Conservation (phyloP, 495 filamentous ascomycete species). For the Aspergillus diversus region DNA sequence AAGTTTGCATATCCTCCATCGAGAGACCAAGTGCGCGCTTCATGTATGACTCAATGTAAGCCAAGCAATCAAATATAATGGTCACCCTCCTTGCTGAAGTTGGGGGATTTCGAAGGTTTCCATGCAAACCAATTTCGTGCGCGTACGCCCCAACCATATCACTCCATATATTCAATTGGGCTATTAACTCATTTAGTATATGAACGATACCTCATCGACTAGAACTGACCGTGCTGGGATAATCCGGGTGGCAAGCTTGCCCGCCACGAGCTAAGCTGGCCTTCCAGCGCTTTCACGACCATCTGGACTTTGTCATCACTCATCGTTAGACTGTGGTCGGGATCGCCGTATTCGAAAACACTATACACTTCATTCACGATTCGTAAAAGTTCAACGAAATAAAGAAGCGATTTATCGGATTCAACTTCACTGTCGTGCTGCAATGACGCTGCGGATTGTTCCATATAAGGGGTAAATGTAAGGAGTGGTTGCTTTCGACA, state of each 20-base stretch:
- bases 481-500: constrained; percentile 4
- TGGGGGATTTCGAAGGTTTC: not conserved
- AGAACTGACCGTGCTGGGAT: constrained; percentile 3
- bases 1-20: constrained; percentile 4
- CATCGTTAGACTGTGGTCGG: not conserved
- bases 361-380: constrained; percentile 8
- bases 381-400: constrained; percentile 1
- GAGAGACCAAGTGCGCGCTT: not conserved
- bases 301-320: constrained; percentile 3
- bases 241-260: not conserved
- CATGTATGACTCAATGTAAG: constrained; percentile 3
- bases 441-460: not conserved
- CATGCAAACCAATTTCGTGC: constrained; percentile 1
- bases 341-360: not conserved
- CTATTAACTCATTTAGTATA: not conserved
- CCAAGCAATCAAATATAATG: constrained; percentile 9
- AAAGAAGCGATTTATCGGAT: constrained; percentile 3
- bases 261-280: constrained; percentile 6
- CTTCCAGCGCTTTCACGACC: not conserved
- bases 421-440: not conserved
- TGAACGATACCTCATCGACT: not conserved
- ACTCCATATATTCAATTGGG: constrained; percentile 5
- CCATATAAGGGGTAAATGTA: not conserved
- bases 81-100: not conserved
- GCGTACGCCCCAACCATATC: constrained; percentile 9